Base-by-base conservation (phyloP, 345 rosid genomes). In the Turritis glabra region DNA sequence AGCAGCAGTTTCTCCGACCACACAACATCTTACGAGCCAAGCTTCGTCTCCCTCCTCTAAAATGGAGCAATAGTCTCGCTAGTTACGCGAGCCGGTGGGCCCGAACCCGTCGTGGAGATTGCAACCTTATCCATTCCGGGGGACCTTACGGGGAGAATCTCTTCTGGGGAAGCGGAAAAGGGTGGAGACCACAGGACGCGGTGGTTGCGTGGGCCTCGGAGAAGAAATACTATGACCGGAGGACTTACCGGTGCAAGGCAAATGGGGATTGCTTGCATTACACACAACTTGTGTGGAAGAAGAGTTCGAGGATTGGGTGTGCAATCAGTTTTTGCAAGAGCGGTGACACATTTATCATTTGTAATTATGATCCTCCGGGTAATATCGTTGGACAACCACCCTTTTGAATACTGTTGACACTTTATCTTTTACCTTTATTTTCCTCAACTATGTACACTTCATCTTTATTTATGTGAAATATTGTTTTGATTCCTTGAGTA, bases 281-380 rank as follows among this genome's bases (percentile, higher is more conserved):
- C 69, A 88, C 92, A 0, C 94, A 88, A 59, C 71, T 88, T 25
- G 82, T 90, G 30, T 88, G 97, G 97, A 84, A 83, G 77, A 72
- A 86, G 29, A 84, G 86, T 62, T 30, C 64, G 74, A 82, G 67
- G 75, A 25, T 89, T 43, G 94, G 92, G 2, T 90, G 97, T 38
- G 89, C 88, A 0, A 69, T 67, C 50, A 73, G 79, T 15, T 64
- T 27, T 30, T 86, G 92, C 69, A 57, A 11, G 46, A 85, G 47
- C 22, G 89, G 87, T 14, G 91, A 79, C 60, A 87, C 90, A 10
- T 80, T 88, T 59, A 68, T 86, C 40, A 70, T 71, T 7, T 86
- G 90, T 77, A 84, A 82, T 50, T 87, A 90, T 70, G 83, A 87
- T 67, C 94, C 92, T 17, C 94, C 81, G 1, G 92, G 97, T 37